Evolutionary conservation across 805 yeast genomes (phyloP).

Genomic region (Kuraishia hungarica): DNA sequence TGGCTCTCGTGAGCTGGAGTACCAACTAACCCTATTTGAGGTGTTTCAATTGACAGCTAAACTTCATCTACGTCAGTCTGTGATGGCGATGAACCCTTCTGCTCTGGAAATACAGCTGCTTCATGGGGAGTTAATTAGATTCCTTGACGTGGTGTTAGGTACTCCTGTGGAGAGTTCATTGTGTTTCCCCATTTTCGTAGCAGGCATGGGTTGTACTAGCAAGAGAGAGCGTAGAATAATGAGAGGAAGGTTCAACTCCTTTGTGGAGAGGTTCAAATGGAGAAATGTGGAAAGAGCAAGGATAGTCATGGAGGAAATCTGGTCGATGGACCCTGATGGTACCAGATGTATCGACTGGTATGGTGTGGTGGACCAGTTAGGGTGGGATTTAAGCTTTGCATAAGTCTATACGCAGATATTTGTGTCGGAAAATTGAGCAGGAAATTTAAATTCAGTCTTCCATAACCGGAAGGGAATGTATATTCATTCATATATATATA

Average conservation of each 20-base stretch:
- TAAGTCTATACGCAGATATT: constrained; percentile 11
- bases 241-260: constrained; percentile 41
- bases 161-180: constrained; percentile 63
- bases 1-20: constrained; percentile 42
- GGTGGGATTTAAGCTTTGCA: constrained; percentile 79
- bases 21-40: constrained; percentile 65
- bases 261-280: constrained; percentile 57
- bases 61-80: constrained; percentile 59
- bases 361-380: constrained; percentile 50
- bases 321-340: constrained; percentile 43
- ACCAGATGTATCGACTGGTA: constrained; percentile 66
- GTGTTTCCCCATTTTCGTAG: constrained; percentile 71
- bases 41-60: constrained; percentile 62
- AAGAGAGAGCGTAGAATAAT: constrained; percentile 44
- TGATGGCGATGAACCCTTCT: constrained; percentile 50
- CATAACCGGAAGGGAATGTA: neutral
- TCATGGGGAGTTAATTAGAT: constrained; percentile 40
- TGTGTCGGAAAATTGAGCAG: too few species aligned
- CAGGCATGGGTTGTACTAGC: constrained; percentile 60
- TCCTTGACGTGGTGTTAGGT: constrained; percentile 54
- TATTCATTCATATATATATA: neutral
- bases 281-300: constrained; percentile 46
- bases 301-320: constrained; percentile 35
- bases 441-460: neutral
- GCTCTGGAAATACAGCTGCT: constrained; percentile 56